Base-by-base conservation (phyloP, 257 asterid species). In the Orobanche coerulescens region DNA sequence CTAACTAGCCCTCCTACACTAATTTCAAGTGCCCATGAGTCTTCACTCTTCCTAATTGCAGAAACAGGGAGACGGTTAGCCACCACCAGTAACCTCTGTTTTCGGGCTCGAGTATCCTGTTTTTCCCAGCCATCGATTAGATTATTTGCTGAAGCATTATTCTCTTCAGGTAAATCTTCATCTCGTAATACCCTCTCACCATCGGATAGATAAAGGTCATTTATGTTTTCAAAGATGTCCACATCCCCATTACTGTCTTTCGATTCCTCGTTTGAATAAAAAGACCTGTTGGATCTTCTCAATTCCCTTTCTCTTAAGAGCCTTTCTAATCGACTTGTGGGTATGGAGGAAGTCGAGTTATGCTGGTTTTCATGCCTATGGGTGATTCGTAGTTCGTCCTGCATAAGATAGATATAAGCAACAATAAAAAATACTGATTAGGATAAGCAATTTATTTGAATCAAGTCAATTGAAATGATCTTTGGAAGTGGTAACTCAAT, bases 41-140 rank as follows among this genome's bases (percentile, higher is more conserved):
- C 88, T 52, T 88, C 86, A 55, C 86, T 78, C 77, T 63, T 82
- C 77, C 95, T 84, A 71, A 70, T 75, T 16, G 96, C 95, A 48
- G 96, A 80, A 16, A 88, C 95, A 16, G 96, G 96, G 25, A 88
- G 80, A 69, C 96, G 74, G 54, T 88, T 88, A n/a, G 96, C 95
- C 65, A 88, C 96, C 15, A 88, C 96, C 54, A 88, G 69, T 40
- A 88, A 78, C 56, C 94, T 81, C 51, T 85, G 95, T 36, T 76
- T 83, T 13, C 65, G 73, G 54, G 67, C 65, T 49, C 72, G 78
- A 14, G 59, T 75, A 59, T 83, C 90, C 60, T 57, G 82, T 72
- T 67, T 78, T 69, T 81, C 81, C 4, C 7, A 31, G 58, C 67
- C 73, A 49, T 79, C 83, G 50, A 56, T 55, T 4, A 23, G 48